These are phyloP conservation scores for Panaeolus cyanescens DNA, from an alignment of 768 basidiomycete species.

Conservation along the genomic window DNA sequence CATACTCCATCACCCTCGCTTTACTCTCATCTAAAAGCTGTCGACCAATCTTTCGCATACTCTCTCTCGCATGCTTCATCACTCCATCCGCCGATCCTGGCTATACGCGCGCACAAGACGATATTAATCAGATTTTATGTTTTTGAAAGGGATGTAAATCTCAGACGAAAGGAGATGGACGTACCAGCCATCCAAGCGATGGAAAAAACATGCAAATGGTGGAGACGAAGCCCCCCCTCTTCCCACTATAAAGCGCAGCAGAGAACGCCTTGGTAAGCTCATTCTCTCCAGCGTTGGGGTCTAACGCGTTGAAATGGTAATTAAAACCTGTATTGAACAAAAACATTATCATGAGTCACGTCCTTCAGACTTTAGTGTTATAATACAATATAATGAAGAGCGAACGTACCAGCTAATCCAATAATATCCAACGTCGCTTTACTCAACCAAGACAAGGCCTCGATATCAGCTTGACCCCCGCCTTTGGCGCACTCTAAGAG, in stretches of 20 bases:
- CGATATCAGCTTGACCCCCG: slow-evolving; percentile 36
- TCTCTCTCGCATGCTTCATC: slow-evolving; percentile 29
- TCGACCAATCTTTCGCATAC: slow-evolving; percentile 50
- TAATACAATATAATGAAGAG: neutral
- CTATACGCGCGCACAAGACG: slow-evolving; percentile 15
- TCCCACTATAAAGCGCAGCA: slow-evolving; percentile 46
- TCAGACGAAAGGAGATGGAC: neutral
- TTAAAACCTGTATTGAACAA: slow-evolving; percentile 24
- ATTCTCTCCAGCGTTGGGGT: slow-evolving; percentile 31
- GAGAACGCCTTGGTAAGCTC: slow-evolving; percentile 55
- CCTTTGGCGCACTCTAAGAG: slow-evolving; percentile 29
- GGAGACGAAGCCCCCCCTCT: slow-evolving; percentile 32
- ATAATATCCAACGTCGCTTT: slow-evolving; percentile 76
- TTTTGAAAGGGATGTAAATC: neutral
- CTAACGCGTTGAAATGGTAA: slow-evolving; percentile 32
- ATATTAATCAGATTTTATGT: neutral
- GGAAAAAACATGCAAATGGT: slow-evolving; percentile 38
- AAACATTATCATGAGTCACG: too few relatives aligned
- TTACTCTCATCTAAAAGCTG: slow-evolving; percentile 54
- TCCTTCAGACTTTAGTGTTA: neutral
- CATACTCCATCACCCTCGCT: too few relatives aligned
- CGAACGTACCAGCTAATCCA: slow-evolving; percentile 59
- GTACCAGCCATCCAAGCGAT: slow-evolving; percentile 36
- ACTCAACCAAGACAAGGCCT: slow-evolving; percentile 64
- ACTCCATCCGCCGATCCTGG: slow-evolving; percentile 30